phyloP scores from a whole-genome alignment of 2,329 filamentous ascomycete genomes.

The Zymoseptoria pseudotritici region DNA sequence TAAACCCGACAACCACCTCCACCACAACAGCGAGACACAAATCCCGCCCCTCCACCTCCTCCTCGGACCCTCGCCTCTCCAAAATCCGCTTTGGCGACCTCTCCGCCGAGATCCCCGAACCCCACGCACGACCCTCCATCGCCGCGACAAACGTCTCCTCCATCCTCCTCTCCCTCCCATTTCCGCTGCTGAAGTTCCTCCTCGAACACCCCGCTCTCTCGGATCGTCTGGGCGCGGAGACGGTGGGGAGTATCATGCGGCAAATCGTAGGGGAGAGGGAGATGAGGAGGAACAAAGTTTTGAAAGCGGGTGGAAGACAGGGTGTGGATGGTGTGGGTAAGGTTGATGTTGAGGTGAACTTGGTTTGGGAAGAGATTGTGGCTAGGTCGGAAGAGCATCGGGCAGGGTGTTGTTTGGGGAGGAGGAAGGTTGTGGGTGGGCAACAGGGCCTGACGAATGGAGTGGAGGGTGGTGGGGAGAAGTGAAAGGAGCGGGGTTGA shows the following conservation, averaged over 20 bases:
- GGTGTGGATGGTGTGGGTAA: neutral
- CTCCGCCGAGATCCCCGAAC: conserved; percentile 33
- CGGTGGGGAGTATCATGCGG: conserved; percentile 35
- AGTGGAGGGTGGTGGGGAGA: neutral
- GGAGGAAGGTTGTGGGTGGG: neutral
- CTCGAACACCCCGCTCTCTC: conserved; percentile 55
- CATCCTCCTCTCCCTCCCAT: conserved; percentile 63
- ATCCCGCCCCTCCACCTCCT: conserved; percentile 24
- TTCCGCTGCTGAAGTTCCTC: conserved; percentile 56
- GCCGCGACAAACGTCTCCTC: conserved; percentile 53
- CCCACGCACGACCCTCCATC: conserved; percentile 29
- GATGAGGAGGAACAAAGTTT: conserved; percentile 23
- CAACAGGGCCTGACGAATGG: neutral
- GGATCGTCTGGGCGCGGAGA: conserved; percentile 34
- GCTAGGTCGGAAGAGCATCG: neutral
- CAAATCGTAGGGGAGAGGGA: conserved; percentile 40
- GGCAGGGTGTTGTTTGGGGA: neutral
- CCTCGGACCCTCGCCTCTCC: conserved; percentile 48
- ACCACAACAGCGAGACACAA: conserved; percentile 18
- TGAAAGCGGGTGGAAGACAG: conserved; percentile 12
- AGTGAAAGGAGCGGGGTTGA: neutral
- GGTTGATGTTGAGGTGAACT: neutral
- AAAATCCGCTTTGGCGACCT: conserved; percentile 67
- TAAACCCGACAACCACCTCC: neutral
- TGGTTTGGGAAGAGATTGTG: neutral